Evolutionary conservation across 2,329 filamentous ascomycete species (phyloP), one percentile per base, ranked within the genome.

Genomic region (Acrocalymma vagum): DNA sequence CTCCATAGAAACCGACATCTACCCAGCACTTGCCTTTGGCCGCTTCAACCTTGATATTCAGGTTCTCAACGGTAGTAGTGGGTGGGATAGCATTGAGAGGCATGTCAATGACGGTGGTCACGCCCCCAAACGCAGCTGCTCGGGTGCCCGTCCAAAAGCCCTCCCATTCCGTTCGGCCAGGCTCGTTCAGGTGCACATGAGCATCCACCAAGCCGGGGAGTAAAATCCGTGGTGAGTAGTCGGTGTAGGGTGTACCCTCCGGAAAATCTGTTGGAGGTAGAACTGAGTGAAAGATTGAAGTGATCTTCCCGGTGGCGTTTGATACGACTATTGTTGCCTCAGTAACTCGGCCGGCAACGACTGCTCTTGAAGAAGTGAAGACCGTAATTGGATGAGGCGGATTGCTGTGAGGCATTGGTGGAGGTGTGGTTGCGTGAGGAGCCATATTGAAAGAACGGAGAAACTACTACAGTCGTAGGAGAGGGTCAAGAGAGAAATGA

Each of bases 91-190:
- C 91, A 72, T 99, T 99, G 48, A 97, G 73, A 22, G 94, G 94
- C 94, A 99, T 99, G 72, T 97, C 94, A 62, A 99, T 78, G 8
- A 99, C 91, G 1, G 94, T 97, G 4, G 94, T 99, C 17, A 97
- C 94, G 59, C 94, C 94, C 26, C 94, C 94, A 58, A 93, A 95
- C 9, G 94, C 94, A 4, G 94, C 94, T 22, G 94, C 94, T 58
- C 89, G 83, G 16, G 94, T 97, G 32, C 94, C 94, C 1, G 92
- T 96, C 77, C 87, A 88, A 77, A 99, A 99, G 9, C 94, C 94
- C 67, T 99, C 94, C 94, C 94, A 97, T 81, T 96, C 93, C 36
- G 93, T 96, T 42, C 94, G 83, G 27, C 94, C 94, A 1, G 94
- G 94, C 74, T 99, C 94, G 64, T 97, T 97, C 58, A 97, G 83